These are phyloP conservation scores for Monosporascus sp. DNA, from an alignment of 2,329 filamentous ascomycete genomes.

Conservation along the genomic window DNA sequence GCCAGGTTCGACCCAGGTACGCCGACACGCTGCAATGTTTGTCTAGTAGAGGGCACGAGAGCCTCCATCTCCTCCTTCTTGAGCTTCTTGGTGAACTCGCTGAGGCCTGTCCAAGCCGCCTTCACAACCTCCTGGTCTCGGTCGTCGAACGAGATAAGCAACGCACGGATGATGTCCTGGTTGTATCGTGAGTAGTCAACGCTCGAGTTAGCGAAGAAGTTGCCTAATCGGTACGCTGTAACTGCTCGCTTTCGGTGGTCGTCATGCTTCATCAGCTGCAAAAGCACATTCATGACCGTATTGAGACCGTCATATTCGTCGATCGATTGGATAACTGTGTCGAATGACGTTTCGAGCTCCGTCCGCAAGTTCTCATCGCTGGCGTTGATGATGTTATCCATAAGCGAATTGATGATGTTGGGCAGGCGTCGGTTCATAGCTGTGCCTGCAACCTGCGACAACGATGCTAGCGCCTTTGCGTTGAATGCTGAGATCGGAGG, in stretches of 20 bases:
- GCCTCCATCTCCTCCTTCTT: slow-evolving; percentile 98
- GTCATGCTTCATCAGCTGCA: slow-evolving; percentile 83
- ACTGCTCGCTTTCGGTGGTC: slow-evolving; percentile 79
- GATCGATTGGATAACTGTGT: slow-evolving; percentile 84
- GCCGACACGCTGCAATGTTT: slow-evolving; percentile 82
- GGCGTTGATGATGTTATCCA: slow-evolving; percentile 82
- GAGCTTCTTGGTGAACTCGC: slow-evolving; percentile 79
- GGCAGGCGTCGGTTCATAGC: slow-evolving; percentile 89
- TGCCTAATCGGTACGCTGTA: slow-evolving; percentile 73
- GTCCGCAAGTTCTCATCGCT: slow-evolving; percentile 66
- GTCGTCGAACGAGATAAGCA: slow-evolving; percentile 91
- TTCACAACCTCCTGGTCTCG: slow-evolving; percentile 79
- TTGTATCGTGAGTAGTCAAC: slow-evolving; percentile 95
- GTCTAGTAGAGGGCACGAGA: slow-evolving; percentile 78
- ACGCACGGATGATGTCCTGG: slow-evolving; percentile 84
- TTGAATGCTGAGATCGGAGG: slow-evolving; percentile 93
- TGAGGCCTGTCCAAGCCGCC: slow-evolving; percentile 81
- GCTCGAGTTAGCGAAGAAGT: slow-evolving; percentile 75
- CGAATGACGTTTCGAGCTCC: slow-evolving; percentile 77
- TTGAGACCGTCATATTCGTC: slow-evolving; percentile 96
- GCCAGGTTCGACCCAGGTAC: slow-evolving; percentile 78
- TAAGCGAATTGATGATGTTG: slow-evolving; percentile 84
- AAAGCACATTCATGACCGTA: slow-evolving; percentile 88
- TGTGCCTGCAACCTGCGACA: slow-evolving; percentile 84
- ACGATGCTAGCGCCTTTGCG: slow-evolving; percentile 83